Evolutionary conservation across 139 green algal genomes (phyloP).

Genomic region (Pleodorina starrii): DNA sequence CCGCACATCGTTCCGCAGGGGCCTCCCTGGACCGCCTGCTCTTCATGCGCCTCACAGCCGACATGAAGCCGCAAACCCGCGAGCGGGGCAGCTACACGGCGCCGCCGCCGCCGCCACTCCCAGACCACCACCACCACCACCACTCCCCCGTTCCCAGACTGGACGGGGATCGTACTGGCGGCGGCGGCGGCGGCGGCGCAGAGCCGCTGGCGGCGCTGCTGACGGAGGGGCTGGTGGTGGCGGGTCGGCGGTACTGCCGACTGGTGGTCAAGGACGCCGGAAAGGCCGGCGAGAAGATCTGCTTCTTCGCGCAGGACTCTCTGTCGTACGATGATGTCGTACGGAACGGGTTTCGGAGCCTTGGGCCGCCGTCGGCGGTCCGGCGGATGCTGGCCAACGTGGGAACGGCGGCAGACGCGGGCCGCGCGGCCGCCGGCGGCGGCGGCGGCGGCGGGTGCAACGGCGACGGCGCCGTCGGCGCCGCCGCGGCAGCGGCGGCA

Average conservation of each 20-base stretch:
- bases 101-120: background rate
- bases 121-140: no score
- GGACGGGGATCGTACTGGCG: background rate
- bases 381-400: slow-evolving; percentile 18
- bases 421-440: background rate
- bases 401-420: background rate
- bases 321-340: slow-evolving; percentile 20
- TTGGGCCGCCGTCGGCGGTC: slow-evolving; percentile 20
- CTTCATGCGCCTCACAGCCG: background rate
- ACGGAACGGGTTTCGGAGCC: slow-evolving; percentile 23
- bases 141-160: no score
- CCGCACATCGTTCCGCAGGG: no score
- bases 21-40: slow-evolving; percentile 25
- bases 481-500: background rate
- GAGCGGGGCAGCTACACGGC: background rate
- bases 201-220: slow-evolving; percentile 6
- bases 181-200: background rate
- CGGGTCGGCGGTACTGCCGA: slow-evolving; percentile 2
- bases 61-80: background rate
- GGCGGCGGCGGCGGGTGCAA: background rate
- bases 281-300: slow-evolving; percentile 14
- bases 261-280: slow-evolving; percentile 29
- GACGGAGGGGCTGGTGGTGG: background rate
- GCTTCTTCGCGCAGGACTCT: slow-evolving; percentile 4
- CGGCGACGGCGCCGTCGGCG: background rate